Percentiles rank a stretch among this genome's conserved stretches.
phyloP scores from a whole-genome alignment of 2,329 filamentous ascomycete species.

The Lachnellula arida region DNA sequence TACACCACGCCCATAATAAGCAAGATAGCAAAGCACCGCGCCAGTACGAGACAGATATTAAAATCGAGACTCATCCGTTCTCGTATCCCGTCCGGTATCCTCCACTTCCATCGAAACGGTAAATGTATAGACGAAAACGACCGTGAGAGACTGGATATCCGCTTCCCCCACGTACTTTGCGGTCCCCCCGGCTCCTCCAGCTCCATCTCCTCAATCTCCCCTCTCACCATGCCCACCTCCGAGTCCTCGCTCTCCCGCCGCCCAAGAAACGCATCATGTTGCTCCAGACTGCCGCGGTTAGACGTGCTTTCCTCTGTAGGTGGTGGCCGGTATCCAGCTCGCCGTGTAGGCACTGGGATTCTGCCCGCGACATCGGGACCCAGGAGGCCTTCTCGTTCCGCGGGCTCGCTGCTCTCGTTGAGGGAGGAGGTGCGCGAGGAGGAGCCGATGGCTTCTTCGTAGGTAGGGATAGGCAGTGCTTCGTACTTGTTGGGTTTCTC shows the following conservation, averaged over 20 bases:
- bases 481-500: conserved; percentile 54
- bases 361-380: conserved; percentile 43
- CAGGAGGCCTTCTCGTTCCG: conserved; percentile 74
- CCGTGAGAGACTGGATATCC: conserved; percentile 31
- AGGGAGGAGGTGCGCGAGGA: conserved; percentile 53
- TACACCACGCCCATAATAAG: conserved; percentile 76
- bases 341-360: conserved; percentile 38
- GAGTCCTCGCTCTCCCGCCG: conserved; percentile 45
- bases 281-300: conserved; percentile 21
- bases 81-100: conserved; percentile 11
- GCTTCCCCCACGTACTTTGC: conserved; percentile 32
- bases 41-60: conserved; percentile 56
- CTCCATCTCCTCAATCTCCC: conserved; percentile 87
- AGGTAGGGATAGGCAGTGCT: conserved; percentile 70
- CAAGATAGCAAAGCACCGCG: conserved; percentile 68
- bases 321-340: conserved; percentile 67
- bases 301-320: conserved; percentile 71
- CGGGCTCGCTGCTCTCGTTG: conserved; percentile 59
- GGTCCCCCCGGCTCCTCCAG: conserved; percentile 60
- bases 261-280: conserved; percentile 44
- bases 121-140: conserved; percentile 29
- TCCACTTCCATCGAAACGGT: conserved; percentile 30
- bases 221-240: conserved; percentile 62
- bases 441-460: conserved; percentile 72
- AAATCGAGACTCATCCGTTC: conserved; percentile 27